phyloP scores from a whole-genome alignment of 305 asterid species.

The Fraxinus angustifolia region DNA sequence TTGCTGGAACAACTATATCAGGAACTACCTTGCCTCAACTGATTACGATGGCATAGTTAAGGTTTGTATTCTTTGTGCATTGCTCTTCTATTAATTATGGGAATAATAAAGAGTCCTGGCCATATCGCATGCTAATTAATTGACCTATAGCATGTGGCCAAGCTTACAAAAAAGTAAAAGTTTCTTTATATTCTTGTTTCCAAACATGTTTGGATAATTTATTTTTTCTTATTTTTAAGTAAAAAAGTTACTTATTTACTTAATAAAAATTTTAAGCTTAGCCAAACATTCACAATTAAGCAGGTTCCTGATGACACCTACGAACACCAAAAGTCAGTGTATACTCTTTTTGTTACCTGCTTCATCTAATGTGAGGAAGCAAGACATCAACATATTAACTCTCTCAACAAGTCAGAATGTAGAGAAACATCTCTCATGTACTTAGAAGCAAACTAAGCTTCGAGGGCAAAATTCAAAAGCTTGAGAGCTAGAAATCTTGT shows the following conservation, averaged over 20 bases:
- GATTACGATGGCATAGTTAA: slow-evolving; percentile 85
- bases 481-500: not conserved
- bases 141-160: not conserved
- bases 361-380: not conserved
- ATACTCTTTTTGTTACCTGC: not conserved
- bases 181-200: not conserved
- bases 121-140: not conserved
- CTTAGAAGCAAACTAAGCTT: not conserved
- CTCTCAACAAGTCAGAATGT: not conserved
- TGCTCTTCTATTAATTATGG: not conserved
- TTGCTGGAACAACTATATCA: slow-evolving; percentile 90
- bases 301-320: not conserved
- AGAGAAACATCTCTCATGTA: not conserved
- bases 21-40: slow-evolving; percentile 85
- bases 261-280: not conserved
- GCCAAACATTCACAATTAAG: not conserved
- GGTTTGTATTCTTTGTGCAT: slow-evolving; percentile 29
- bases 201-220: not conserved
- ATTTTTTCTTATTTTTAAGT: not conserved
- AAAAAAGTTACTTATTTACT: not conserved
- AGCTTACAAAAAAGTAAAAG: not conserved
- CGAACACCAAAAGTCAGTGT: not conserved
- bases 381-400: not conserved
- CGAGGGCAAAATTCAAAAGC: not conserved
- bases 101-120: not conserved